phyloP scores from a whole-genome alignment of 176 grass and related monocot genomes.

The Cymbopogon citratus region DNA sequence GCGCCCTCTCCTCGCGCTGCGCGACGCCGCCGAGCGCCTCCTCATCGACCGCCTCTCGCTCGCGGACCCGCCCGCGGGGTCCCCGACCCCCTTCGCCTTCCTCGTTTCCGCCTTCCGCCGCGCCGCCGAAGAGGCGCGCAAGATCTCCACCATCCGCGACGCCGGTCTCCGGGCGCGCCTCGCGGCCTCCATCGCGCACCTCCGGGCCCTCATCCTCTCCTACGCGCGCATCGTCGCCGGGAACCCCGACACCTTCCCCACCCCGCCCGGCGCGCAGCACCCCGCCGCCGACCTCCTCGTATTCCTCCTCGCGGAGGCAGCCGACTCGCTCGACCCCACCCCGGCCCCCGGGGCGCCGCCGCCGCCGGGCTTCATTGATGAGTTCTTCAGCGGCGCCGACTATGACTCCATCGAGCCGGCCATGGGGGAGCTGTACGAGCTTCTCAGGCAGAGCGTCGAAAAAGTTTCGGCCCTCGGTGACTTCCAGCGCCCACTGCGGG shows the following conservation, averaged over 20 bases:
- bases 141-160: slow-evolving; percentile 84
- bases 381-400: slow-evolving; percentile 60
- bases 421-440: slow-evolving; percentile 66
- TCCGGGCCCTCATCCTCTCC: slow-evolving; percentile 59
- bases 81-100: slow-evolving; percentile 55
- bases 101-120: slow-evolving; percentile 67
- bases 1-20: slow-evolving; percentile 53
- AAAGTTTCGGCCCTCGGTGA: slow-evolving; percentile 69
- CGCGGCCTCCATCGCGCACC: slow-evolving; percentile 46
- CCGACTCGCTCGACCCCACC: slow-evolving; percentile 50
- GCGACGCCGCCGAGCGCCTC: slow-evolving; percentile 60
- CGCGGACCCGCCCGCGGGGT: slow-evolving; percentile 20
- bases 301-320: slow-evolving; percentile 71
- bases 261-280: slow-evolving; percentile 31
- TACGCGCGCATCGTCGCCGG: slow-evolving; percentile 72
- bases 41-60: slow-evolving; percentile 88
- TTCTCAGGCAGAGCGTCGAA: slow-evolving; percentile 54
- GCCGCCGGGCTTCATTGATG: slow-evolving; percentile 68
- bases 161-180: slow-evolving; percentile 41
- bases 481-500: slow-evolving; percentile 79
- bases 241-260: slow-evolving; percentile 65
- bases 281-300: slow-evolving; percentile 48
- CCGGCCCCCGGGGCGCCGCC: slow-evolving; percentile 35
- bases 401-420: slow-evolving; percentile 56
- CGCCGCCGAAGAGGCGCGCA: slow-evolving; percentile 63